Percentiles rank a stretch among this genome's conserved stretches.
Conservation (phyloP, 192 early-diverging fungal genomes). For the Entomortierella beljakovae region DNA sequence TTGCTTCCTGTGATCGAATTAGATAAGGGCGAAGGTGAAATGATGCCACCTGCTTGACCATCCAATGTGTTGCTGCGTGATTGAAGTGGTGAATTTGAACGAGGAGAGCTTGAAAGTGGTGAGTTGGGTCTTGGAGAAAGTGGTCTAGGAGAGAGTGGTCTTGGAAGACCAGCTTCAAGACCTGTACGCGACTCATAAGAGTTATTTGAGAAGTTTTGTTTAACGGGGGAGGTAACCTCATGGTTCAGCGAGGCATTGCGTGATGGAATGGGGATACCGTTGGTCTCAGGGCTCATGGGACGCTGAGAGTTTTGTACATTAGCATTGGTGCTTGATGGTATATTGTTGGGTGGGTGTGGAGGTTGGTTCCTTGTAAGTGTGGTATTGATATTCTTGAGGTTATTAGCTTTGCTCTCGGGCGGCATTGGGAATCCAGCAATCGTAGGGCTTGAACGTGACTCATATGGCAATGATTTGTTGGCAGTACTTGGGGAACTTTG, state of each 20-base stretch:
- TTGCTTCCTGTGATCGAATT: constrained; percentile 25
- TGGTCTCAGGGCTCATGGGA: constrained; percentile 26
- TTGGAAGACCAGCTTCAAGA: constrained; percentile 35
- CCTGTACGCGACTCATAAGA: constrained; percentile 23
- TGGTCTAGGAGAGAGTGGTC: constrained; percentile 32
- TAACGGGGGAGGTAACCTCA: constrained; percentile 29
- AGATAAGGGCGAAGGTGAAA: constrained; percentile 37
- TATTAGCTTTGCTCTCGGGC: not conserved
- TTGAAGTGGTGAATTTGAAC: constrained; percentile 21
- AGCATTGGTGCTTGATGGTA: not conserved
- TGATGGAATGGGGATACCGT: constrained; percentile 34
- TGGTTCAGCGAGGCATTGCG: constrained; percentile 37
- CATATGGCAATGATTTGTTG: constrained; percentile 3
- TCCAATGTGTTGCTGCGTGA: constrained; percentile 24
- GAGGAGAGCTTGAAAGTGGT: constrained; percentile 17
- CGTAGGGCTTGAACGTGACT: constrained; percentile 2
- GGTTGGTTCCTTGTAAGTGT: not conserved
- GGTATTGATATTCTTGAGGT: not conserved
- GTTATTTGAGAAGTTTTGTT: not conserved
- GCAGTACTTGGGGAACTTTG: not conserved
- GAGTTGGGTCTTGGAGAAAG: constrained; percentile 33
- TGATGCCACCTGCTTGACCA: constrained; percentile 12
- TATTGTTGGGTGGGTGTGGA: constrained; percentile 17
- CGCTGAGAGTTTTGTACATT: not conserved
- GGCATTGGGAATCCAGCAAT: constrained; percentile 20